Evolutionary conservation across 2,329 filamentous ascomycete species (phyloP).

Genomic region (Helminthosporium solani): DNA sequence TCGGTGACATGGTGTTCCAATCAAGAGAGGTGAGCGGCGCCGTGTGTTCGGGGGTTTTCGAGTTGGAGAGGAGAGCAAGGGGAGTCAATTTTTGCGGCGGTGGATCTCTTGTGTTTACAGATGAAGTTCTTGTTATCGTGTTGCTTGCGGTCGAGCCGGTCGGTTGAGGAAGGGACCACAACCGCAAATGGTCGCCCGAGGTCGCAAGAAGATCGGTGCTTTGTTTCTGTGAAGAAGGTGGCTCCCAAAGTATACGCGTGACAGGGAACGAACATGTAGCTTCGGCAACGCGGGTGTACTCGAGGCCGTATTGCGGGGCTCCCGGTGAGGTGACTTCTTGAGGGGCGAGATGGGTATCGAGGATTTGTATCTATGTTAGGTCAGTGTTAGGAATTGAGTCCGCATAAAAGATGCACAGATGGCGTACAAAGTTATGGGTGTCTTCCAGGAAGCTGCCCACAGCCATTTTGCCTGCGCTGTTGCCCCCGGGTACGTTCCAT

Average conservation of each 20-base stretch:
- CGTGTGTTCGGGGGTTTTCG: constrained; percentile 97
- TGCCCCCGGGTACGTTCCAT: constrained; percentile 72
- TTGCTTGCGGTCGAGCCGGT: constrained; percentile 60
- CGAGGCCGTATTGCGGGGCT: constrained; percentile 71
- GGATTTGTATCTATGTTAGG: constrained; percentile 79
- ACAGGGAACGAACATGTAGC: constrained; percentile 98
- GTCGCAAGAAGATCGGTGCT: constrained; percentile 93
- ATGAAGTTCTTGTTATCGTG: constrained; percentile 67
- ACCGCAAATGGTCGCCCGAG: constrained; percentile 86
- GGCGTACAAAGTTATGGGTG: constrained; percentile 89
- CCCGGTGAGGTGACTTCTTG: constrained; percentile 69
- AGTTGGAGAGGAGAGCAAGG: constrained; percentile 90
- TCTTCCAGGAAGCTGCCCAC: constrained; percentile 96
- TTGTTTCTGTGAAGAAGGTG: constrained; percentile 90
- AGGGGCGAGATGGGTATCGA: constrained; percentile 78
- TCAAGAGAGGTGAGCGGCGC: constrained; percentile 94
- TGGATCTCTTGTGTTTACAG: constrained; percentile 59
- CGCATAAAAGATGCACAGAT: background rate
- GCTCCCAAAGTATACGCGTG: constrained; percentile 92
- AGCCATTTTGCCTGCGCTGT: constrained; percentile 86
- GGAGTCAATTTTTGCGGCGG: constrained; percentile 83
- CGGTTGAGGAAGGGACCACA: constrained; percentile 80
- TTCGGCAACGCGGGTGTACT: constrained; percentile 92
- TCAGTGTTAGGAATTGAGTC: constrained; percentile 16
- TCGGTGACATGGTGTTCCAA: constrained; percentile 97